Conservation (phyloP, 495 filamentous ascomycete species). For the Tricharina praecox region DNA sequence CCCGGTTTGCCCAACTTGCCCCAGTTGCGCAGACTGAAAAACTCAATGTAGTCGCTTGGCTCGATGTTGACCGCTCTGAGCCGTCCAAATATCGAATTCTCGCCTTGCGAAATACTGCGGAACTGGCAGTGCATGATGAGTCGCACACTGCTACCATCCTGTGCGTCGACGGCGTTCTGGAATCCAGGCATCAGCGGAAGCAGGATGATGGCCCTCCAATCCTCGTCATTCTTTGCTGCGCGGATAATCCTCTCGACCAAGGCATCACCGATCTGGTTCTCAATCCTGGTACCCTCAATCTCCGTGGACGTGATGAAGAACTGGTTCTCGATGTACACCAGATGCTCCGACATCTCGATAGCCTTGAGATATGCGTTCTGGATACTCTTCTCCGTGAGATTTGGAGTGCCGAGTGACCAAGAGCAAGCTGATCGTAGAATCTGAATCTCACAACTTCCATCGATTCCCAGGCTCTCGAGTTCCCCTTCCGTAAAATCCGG, state of each 20-base stretch:
- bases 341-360: slow-evolving; percentile 88
- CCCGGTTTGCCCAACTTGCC: slow-evolving; percentile 60
- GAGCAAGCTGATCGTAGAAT: slow-evolving; percentile 75
- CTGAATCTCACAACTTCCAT: slow-evolving; percentile 89
- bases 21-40: slow-evolving; percentile 86
- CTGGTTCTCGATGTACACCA: slow-evolving; percentile 98
- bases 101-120: slow-evolving; percentile 87
- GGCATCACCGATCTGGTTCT: slow-evolving; percentile 89
- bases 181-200: slow-evolving; percentile 97
- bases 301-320: slow-evolving; percentile 95
- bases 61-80: slow-evolving; percentile 70
- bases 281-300: slow-evolving; percentile 68
- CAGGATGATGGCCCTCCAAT: slow-evolving; percentile 84
- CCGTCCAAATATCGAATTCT: slow-evolving; percentile 80
- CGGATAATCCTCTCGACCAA: slow-evolving; percentile 79
- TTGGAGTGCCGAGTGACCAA: slow-evolving; percentile 81
- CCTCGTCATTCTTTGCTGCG: slow-evolving; percentile 66
- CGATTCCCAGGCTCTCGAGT: slow-evolving; percentile 69
- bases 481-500: slow-evolving; percentile 79
- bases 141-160: slow-evolving; percentile 83
- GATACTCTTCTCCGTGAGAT: slow-evolving; percentile 77
- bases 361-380: slow-evolving; percentile 88
- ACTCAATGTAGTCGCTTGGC: slow-evolving; percentile 90
- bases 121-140: slow-evolving; percentile 98
- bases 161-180: slow-evolving; percentile 86